Evolutionary conservation across 768 basidiomycete genomes (phyloP).

Genomic region (Xerocomellus dryophilus): DNA sequence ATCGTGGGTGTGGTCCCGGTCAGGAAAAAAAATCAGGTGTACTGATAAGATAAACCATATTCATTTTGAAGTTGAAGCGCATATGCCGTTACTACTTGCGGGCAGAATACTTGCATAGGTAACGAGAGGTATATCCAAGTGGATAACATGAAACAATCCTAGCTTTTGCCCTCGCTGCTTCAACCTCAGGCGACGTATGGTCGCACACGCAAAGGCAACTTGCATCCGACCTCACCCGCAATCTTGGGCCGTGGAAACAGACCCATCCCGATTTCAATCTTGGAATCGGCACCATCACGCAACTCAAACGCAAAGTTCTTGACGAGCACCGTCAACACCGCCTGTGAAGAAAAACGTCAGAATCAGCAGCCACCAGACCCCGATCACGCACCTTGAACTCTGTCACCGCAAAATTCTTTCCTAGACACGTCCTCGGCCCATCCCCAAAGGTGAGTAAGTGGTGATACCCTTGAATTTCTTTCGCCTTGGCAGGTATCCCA

Average conservation of each 20-base stretch:
- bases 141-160: no score
- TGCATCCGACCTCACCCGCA: constrained; percentile 20
- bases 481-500: constrained; percentile 26
- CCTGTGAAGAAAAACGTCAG: constrained; percentile 25
- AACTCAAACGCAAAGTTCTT: constrained; percentile 35
- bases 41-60: constrained; percentile 2
- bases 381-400: constrained; percentile 27
- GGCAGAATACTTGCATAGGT: no score
- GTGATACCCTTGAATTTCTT: constrained; percentile 45
- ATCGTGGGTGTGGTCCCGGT: not conserved
- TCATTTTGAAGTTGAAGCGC: no score
- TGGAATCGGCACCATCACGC: constrained; percentile 35
- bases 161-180: no score
- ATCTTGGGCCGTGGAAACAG: constrained; percentile 9
- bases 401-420: constrained; percentile 44
- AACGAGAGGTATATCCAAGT: no score
- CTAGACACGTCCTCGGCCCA: constrained; percentile 49
- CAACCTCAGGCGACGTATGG: not conserved
- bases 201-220: constrained; percentile 24
- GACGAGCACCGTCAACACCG: constrained; percentile 41
- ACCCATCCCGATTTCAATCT: constrained; percentile 10
- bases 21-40: not conserved
- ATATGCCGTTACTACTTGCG: no score
- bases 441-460: constrained; percentile 50
- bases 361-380: not conserved